Base-by-base conservation (phyloP, 805 yeast genomes). In the Pichia rugopelliculosa region DNA sequence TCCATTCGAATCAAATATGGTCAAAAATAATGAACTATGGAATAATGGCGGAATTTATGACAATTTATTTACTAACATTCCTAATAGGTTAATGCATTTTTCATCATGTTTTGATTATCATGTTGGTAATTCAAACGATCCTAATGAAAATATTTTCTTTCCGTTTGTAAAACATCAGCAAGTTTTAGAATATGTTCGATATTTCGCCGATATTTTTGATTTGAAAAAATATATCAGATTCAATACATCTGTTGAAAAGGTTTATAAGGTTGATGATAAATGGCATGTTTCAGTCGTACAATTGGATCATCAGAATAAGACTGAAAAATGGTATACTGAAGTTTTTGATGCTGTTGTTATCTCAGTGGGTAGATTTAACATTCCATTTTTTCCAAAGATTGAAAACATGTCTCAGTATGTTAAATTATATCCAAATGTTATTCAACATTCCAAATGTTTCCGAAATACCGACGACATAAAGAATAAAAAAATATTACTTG, bases 291-390 rank as follows among this genome's bases (percentile, higher is more conserved):
- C 59, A 15, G 62, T 63, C 3, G n/a, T n/a, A n/a, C n/a, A n/a
- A n/a, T n/a, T n/a, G n/a, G n/a, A n/a, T n/a, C n/a, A n/a, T n/a
- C n/a, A n/a, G n/a, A n/a, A n/a, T n/a, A n/a, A n/a, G n/a, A n/a
- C n/a, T n/a, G n/a, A 27, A 37, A 22, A 46, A 48, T 71, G 74
- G 74, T 71, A 69, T 51, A 56, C 52, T 37, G 70, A 71, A 53
- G 53, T 55, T 23, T 71, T 69, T 52, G 75, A 72, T 57, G 75
- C 68, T 3, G 62, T 71, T 12, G 64, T 71, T 6, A 51, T 68
- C 20, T 66, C 74, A n/a, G 61, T 60, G 47, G 76, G 76, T 24
- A 68, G 66, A 47, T 69, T 62, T 56, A 56, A 67, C 21, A 61
- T 71, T 4, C 76, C 76, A 3, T 56, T 54, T 42, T 55, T 62